A percentile compares a stretch with the other conserved stretches of the same genome.
Conservation (phyloP, 495 filamentous ascomycete genomes). For the Penicillium macrosclerotiorum region DNA sequence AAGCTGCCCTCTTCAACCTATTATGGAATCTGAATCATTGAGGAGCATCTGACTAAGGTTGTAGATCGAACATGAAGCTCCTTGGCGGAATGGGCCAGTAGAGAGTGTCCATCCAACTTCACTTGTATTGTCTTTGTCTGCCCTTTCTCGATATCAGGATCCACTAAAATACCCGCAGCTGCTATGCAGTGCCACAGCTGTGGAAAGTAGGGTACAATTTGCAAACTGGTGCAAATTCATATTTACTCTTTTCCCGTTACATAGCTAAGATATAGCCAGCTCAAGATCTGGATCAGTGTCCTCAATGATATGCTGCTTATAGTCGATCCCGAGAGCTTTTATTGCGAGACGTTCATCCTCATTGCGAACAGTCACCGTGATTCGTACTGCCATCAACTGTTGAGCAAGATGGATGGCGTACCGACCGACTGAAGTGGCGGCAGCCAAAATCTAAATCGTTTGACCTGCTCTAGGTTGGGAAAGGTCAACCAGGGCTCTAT, state of each 20-base stretch:
- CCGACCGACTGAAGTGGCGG: not conserved
- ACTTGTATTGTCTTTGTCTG: not conserved
- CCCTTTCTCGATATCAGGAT: not conserved
- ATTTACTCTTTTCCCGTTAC: not conserved
- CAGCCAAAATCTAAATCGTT: not conserved
- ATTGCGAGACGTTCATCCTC: not conserved
- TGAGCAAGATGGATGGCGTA: not conserved
- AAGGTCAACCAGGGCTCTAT: not conserved
- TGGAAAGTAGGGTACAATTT: not conserved
- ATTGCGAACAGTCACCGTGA: not conserved
- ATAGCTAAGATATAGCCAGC: not conserved
- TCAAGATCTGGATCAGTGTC: not conserved
- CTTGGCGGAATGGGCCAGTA: not conserved
- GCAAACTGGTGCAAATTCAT: not conserved
- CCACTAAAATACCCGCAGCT: not conserved
- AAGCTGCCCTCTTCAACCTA: no score
- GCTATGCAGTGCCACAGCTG: not conserved
- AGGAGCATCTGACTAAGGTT: not conserved
- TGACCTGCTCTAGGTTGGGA: not conserved
- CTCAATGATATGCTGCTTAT: not conserved
- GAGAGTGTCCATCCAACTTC: not conserved
- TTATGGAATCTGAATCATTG: no score
- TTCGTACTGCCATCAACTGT: not conserved
- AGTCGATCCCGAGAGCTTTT: not conserved
- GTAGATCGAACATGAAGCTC: not conserved